Conservation (phyloP, 2,329 filamentous ascomycete genomes). For the Teratosphaeria viscida region DNA sequence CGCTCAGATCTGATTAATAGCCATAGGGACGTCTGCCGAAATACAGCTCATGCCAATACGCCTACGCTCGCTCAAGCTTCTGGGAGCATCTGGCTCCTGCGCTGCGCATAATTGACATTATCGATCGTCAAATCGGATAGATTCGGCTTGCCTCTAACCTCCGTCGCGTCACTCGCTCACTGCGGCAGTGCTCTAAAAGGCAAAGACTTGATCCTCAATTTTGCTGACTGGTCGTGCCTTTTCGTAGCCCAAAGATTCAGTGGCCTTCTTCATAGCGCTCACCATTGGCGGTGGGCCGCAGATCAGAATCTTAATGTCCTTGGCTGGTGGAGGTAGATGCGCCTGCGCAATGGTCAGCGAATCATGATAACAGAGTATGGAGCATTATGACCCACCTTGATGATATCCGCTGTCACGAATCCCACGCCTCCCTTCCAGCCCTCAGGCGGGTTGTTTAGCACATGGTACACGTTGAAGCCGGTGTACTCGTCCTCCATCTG, state of each 20-base stretch:
- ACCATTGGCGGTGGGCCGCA: constrained; percentile 97
- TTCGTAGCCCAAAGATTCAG: constrained; percentile 77
- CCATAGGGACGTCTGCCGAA: neutral
- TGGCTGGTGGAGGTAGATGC: constrained; percentile 69
- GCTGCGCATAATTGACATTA: neutral
- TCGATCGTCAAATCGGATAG: neutral
- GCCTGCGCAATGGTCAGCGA: constrained; percentile 39
- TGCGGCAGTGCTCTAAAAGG: constrained; percentile 50
- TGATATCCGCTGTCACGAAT: constrained; percentile 93
- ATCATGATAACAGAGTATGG: neutral
- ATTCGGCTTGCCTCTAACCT: neutral
- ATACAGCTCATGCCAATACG: neutral
- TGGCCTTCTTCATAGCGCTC: constrained; percentile 90
- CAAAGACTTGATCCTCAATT: constrained; percentile 95
- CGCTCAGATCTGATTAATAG: neutral
- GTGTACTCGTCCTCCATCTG: constrained; percentile 64
- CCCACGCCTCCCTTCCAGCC: constrained; percentile 87
- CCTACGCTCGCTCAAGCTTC: neutral
- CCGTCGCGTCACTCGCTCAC: neutral
- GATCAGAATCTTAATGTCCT: constrained; percentile 84
- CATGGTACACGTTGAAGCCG: constrained; percentile 82
- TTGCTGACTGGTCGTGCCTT: constrained; percentile 95
- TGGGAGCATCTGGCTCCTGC: neutral
- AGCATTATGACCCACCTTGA: constrained; percentile 47
- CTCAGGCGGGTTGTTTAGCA: constrained; percentile 89